Evolutionary conservation across 257 asterid species (phyloP).

Genomic region (Ilex aquifolium): DNA sequence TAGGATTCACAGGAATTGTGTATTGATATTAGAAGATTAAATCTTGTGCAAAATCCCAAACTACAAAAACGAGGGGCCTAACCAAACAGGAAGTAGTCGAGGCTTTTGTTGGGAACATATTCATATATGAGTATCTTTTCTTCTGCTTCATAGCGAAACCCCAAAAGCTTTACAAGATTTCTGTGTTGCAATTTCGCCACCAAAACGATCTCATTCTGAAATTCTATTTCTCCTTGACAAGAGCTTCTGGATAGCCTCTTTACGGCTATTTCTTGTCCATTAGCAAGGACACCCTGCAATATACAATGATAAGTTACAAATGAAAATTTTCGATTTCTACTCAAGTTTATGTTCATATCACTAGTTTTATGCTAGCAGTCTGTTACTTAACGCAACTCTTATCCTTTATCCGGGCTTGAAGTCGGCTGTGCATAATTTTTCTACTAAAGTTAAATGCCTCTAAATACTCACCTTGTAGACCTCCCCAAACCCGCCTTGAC

Average conservation of each 20-base stretch:
- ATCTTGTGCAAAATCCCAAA: no score
- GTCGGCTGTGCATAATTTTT: neutral
- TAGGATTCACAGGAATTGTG: no score
- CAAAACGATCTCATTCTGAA: neutral
- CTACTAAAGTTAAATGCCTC: neutral
- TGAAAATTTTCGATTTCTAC: neutral
- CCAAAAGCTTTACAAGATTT: neutral
- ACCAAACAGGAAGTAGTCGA: no score
- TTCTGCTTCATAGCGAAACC: neutral
- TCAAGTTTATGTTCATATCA: neutral
- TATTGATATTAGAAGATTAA: no score
- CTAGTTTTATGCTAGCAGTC: neutral
- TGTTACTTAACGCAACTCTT: neutral
- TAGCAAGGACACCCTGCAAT: neutral
- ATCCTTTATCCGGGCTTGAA: no score
- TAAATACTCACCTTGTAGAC: neutral
- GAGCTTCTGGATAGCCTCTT: neutral
- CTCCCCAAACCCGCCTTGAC: neutral
- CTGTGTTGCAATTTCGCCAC: neutral
- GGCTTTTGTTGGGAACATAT: no score
- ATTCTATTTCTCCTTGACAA: neutral
- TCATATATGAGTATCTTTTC: neutral
- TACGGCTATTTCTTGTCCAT: neutral
- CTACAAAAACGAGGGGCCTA: no score
- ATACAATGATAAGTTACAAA: neutral